Conservation (phyloP, 352 stramenopile genomes). For the Phytophthora cryptogea region DNA sequence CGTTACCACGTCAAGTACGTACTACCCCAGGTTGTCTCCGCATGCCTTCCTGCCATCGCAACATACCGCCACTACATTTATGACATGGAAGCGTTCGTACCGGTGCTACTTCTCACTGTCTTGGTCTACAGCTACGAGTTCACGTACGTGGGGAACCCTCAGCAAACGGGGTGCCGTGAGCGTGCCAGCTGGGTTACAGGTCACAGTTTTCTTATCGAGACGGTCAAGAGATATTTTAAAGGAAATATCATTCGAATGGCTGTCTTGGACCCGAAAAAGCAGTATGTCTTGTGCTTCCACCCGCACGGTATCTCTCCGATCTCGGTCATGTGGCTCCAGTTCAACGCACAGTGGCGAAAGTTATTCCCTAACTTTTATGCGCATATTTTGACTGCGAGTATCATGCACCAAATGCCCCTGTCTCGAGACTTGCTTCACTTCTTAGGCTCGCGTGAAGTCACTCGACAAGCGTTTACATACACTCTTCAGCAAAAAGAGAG, state of each 20-base stretch:
- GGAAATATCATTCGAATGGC: slow-evolving; percentile 62
- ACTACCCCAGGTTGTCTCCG: slow-evolving; percentile 43
- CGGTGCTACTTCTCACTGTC: slow-evolving; percentile 47
- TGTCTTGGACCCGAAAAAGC: slow-evolving; percentile 54
- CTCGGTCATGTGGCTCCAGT: slow-evolving; percentile 81
- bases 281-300: slow-evolving; percentile 82
- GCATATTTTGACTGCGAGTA: slow-evolving; percentile 71
- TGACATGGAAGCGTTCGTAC: slow-evolving; percentile 44
- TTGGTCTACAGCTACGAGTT: slow-evolving; percentile 72
- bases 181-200: slow-evolving; percentile 46
- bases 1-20: slow-evolving; percentile 63
- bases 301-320: slow-evolving; percentile 82
- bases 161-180: slow-evolving; percentile 64
- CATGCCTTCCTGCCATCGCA: slow-evolving; percentile 43
- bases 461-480: slow-evolving; percentile 55
- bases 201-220: slow-evolving; percentile 57
- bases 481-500: slow-evolving; percentile 61
- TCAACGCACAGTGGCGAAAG: slow-evolving; percentile 64
- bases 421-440: slow-evolving; percentile 77
- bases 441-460: slow-evolving; percentile 78
- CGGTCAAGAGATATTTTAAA: slow-evolving; percentile 67
- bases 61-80: slow-evolving; percentile 61
- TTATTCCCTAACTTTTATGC: slow-evolving; percentile 73
- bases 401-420: slow-evolving; percentile 82
- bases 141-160: slow-evolving; percentile 67